Evolutionary conservation across 352 stramenopile genomes (phyloP).

Genomic region (Globisporangium barbulae): DNA sequence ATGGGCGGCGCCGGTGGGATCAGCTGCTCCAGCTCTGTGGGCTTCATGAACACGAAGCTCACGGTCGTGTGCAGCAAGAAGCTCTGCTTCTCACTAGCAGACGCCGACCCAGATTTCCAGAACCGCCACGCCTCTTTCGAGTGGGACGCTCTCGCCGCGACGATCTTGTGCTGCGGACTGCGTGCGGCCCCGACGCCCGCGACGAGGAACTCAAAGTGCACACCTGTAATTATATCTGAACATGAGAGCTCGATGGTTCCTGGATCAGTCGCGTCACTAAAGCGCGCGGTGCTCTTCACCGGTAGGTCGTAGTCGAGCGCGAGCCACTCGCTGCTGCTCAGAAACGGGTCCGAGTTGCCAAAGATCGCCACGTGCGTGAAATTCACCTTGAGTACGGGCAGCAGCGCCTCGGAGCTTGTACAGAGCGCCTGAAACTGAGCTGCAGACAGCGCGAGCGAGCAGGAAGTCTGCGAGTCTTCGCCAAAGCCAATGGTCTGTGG

Average conservation of each 20-base stretch:
- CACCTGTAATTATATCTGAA: slow-evolving; percentile 21
- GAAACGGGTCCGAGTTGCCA: slow-evolving; percentile 39
- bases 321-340: slow-evolving; percentile 33
- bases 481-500: slow-evolving; percentile 26
- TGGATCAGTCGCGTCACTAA: slow-evolving; percentile 18
- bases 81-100: slow-evolving; percentile 14
- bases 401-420: slow-evolving; percentile 13
- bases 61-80: slow-evolving; percentile 33
- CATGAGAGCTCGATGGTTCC: slow-evolving; percentile 28
- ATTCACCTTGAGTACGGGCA: slow-evolving; percentile 26
- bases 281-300: slow-evolving; percentile 15
- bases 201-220: slow-evolving; percentile 45
- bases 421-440: slow-evolving; percentile 30
- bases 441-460: slow-evolving; percentile 28
- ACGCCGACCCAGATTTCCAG: slow-evolving; percentile 18
- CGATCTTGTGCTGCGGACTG: slow-evolving; percentile 41
- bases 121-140: slow-evolving; percentile 33
- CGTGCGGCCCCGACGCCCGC: slow-evolving; percentile 23
- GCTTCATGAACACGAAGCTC: slow-evolving; percentile 26
- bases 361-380: slow-evolving; percentile 40
- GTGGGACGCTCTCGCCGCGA: slow-evolving; percentile 33
- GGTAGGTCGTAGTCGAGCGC: slow-evolving; percentile 36
- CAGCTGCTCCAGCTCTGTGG: slow-evolving; percentile 23
- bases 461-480: slow-evolving; percentile 33
- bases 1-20: slow-evolving; percentile 36